Base-by-base conservation (phyloP, 2,329 filamentous ascomycete species). In the Neofusicoccum sp. region DNA sequence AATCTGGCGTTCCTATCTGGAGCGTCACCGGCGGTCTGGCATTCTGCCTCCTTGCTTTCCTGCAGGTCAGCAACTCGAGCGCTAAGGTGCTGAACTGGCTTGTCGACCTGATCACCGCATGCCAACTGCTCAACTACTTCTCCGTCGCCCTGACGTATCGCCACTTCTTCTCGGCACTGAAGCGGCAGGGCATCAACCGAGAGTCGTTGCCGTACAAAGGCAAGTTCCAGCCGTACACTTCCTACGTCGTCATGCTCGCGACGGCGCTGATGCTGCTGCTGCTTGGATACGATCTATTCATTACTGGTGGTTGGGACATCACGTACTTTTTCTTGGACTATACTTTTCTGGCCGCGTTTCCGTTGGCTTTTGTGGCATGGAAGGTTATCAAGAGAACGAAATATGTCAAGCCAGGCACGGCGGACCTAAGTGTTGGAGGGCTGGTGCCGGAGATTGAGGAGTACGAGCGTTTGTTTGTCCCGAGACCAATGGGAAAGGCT, bases 81-180 rank as follows among this genome's bases (percentile, higher is more conserved):
- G 82, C 88, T 3, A 84, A 86, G 30, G 90, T 92, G 1, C 77
- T 93, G 63, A 80, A 80, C 47, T 92, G 89, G 89, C 86, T 92
- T 65, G 83, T 90, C 41, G 88, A 84, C 62, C 75, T 90, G 69
- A 80, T 90, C 16, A 91, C 89, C 9, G 88, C 89, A 0, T 89
- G 88, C 1, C 87, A 90, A 68, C 60, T 73, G 5, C 70, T 75
- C 64, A 69, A 75, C 68, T 75, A 68, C 66, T 73, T 74, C 58
- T 78, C 83, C 69, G 86, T 86, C 75, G 76, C 75, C 47, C 69
- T 81, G 26, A 86, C 83, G n/a, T 86, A 84, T 71, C 76, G 86
- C 62, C 80, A 74, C 68, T 87, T 85, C 76, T 80, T 84, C 74
- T 77, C 78, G 48, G 84, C 84, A 9, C 70, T 68, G 63, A 70